Evolutionary conservation across 1,139 yeast genomes (phyloP).

Genomic region (Lodderomyces parapsilosis): DNA sequence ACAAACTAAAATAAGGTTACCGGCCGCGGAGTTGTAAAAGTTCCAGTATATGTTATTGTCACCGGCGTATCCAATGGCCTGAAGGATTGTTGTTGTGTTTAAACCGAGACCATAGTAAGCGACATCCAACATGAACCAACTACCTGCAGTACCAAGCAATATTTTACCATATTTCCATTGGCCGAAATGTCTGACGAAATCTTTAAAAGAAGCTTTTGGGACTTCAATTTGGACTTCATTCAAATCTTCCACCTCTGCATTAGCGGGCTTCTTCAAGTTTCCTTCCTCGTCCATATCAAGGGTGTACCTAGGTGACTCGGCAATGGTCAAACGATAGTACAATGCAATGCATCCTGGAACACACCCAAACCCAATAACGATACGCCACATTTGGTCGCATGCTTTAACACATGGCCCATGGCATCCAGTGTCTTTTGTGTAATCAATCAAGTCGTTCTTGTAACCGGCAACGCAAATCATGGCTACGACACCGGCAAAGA

Average conservation of each 20-base stretch:
- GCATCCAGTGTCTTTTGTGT: constrained; percentile 34
- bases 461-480: constrained; percentile 70
- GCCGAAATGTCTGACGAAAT: constrained; percentile 69
- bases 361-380: constrained; percentile 82
- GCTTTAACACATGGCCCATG: constrained; percentile 71
- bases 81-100: constrained; percentile 76
- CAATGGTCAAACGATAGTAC: constrained; percentile 88
- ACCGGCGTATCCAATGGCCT: constrained; percentile 81
- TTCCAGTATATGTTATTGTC: constrained; percentile 62
- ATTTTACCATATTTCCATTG: constrained; percentile 89
- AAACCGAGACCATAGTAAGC: constrained; percentile 90
- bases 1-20: constrained; percentile 84
- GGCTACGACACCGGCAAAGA: constrained; percentile 81
- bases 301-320: constrained; percentile 89
- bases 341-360: constrained; percentile 82
- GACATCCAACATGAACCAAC: constrained; percentile 95
- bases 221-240: constrained; percentile 46
- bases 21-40: constrained; percentile 76
- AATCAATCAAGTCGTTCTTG: constrained; percentile 57
- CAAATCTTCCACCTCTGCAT: constrained; percentile 51
- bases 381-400: constrained; percentile 93
- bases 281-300: constrained; percentile 67
- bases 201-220: constrained; percentile 58
- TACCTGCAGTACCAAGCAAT: constrained; percentile 90
- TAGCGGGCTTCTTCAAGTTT: constrained; percentile 58